A percentile compares a stretch with the other conserved stretches of the same genome.
Evolutionary conservation across 202 grass and related monocot species (phyloP).

Genomic region (Digitaria exilis): DNA sequence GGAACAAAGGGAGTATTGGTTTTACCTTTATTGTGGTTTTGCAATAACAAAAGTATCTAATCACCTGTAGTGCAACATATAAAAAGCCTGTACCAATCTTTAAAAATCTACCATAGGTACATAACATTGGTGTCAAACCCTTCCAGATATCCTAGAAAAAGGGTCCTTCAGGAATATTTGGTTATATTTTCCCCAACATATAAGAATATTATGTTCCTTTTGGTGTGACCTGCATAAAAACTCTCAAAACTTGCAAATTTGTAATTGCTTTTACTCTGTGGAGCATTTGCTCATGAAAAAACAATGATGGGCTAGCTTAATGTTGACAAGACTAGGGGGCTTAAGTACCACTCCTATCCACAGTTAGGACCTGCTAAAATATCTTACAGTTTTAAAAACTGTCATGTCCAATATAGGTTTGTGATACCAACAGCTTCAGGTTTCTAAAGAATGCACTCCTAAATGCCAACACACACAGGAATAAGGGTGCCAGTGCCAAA

Average conservation of each 20-base stretch:
- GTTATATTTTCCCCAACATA: neutral
- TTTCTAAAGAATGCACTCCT: constrained; percentile 2
- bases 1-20: neutral
- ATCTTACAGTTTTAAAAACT: neutral
- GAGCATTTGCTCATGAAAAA: neutral
- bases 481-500: no score
- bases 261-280: neutral
- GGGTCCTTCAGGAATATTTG: neutral
- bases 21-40: constrained; percentile 7
- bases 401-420: constrained; percentile 6
- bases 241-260: neutral
- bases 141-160: neutral
- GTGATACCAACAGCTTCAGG: neutral
- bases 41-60: constrained; percentile 6
- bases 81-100: neutral
- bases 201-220: neutral
- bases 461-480: neutral
- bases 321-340: neutral
- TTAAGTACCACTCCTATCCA: neutral
- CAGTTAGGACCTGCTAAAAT: constrained; percentile 2
- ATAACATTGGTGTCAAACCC: neutral
- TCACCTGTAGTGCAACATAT: neutral
- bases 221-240: neutral
- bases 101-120: neutral
- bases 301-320: neutral